These are phyloP conservation scores for Trametes punicea DNA, from an alignment of 768 basidiomycete genomes.

Conservation along the genomic window DNA sequence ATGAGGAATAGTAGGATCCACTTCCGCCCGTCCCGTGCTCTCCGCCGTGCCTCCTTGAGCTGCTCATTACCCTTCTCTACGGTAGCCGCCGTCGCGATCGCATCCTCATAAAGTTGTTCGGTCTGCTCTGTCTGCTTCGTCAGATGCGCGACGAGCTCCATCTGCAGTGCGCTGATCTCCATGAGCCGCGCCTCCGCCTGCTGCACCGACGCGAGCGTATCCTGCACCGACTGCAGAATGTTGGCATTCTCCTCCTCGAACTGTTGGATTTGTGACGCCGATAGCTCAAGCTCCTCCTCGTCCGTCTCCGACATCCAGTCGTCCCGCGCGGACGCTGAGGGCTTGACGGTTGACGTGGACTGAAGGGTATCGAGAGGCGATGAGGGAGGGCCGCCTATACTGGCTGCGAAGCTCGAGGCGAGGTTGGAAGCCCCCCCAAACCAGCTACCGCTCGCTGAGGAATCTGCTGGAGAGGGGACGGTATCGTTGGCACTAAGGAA, in stretches of 20 bases:
- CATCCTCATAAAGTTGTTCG: conserved; percentile 93
- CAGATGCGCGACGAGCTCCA: conserved; percentile 85
- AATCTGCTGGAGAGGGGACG: conserved; percentile 18
- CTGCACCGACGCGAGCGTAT: conserved; percentile 84
- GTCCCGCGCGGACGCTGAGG: conserved; percentile 32
- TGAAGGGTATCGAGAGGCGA: conserved; percentile 30
- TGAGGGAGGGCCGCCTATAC: conserved; percentile 36
- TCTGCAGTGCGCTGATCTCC: conserved; percentile 92
- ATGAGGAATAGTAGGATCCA: conserved; percentile 91
- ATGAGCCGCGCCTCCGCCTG: conserved; percentile 87
- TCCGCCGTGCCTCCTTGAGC: conserved; percentile 82
- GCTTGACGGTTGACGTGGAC: conserved; percentile 22
- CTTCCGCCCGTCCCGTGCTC: conserved; percentile 82
- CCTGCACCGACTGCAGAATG: conserved; percentile 79
- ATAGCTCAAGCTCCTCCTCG: conserved; percentile 79
- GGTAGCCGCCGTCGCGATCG: conserved; percentile 78
- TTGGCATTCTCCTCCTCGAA: conserved; percentile 91
- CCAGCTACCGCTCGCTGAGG: conserved; percentile 47
- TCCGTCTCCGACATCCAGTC: conserved; percentile 54
- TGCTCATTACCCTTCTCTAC: conserved; percentile 90
- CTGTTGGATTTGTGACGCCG: conserved; percentile 83
- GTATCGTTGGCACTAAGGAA: conserved; percentile 33
- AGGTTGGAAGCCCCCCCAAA: conserved; percentile 57
- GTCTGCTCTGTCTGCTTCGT: conserved; percentile 89
- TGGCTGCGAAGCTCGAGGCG: conserved; percentile 38